Evolutionary conservation across 192 early-diverging fungal genomes (phyloP), one percentile per base, ranked within the genome.

Genomic region (Phlyctochytrium arcticum): DNA sequence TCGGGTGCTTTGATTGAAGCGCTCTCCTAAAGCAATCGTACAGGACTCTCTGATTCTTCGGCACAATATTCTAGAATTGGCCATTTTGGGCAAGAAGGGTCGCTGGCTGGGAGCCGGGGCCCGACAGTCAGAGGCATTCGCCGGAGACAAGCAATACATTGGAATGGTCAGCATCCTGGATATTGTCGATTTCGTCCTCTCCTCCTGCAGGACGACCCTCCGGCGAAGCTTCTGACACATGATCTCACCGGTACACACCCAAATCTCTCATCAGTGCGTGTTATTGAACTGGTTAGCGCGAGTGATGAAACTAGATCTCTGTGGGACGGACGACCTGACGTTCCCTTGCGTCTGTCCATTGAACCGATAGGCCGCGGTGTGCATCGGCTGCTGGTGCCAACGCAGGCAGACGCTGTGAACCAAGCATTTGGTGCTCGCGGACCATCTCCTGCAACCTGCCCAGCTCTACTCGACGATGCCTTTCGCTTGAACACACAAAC

Each of bases 51-150:
- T 67, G 15, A 67, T 67, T 48, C 60, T 31, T n/a, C 24, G 3
- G 33, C 31, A 67, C 23, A 17, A 67, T n/a, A 57, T 67, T 24
- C 55, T 46, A 39, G 68, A 48, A 15, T 5, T 70, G 10, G 60
- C 36, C 17, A 39, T 70, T 31, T 65, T 33, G 10, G 68, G 68
- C 23, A 23, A 66, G 2, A 58, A 65, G 62, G 61, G 59, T 15
- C 68, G 62, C 46, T 70, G 68, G 68, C 21, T 70, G 23, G 68
- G 68, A 23, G n/a, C n/a, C n/a, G n/a, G n/a, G n/a, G 68, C 68
- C 0, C 60, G 68, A 2, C 33, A 39, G 29, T 34, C 54, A 15
- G 21, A 29, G 48, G n/a, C 56, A 17, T 57, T 34, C 19, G 48
- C 54, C 30, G 53, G 15, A 23, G 35, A 70, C 29, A 70, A 70